phyloP scores from a whole-genome alignment of 257 asterid genomes.

The Lavandula angustifolia region DNA sequence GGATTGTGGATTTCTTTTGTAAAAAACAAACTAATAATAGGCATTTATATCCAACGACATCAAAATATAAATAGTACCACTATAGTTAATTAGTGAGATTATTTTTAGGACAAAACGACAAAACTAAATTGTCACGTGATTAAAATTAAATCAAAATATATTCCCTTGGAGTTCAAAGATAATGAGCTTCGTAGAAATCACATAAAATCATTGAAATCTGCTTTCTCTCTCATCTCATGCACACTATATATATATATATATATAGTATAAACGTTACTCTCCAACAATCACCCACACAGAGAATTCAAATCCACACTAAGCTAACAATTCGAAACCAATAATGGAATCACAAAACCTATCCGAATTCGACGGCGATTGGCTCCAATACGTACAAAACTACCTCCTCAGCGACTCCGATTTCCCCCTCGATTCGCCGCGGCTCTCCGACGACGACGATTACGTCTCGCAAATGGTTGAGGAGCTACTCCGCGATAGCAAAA shows the following conservation, averaged over 20 bases:
- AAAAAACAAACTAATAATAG: too few relatives aligned
- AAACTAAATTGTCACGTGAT: background rate
- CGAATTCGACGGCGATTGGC: conserved; percentile 21
- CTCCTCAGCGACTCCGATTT: conserved; percentile 32
- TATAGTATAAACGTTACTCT: background rate
- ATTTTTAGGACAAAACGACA: background rate
- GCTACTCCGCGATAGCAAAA: background rate
- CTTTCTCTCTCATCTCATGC: background rate
- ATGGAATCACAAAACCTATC: conserved; percentile 30
- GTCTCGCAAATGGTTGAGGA: conserved; percentile 33
- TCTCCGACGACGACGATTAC: conserved; percentile 3
- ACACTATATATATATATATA: background rate
- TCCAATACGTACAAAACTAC: conserved; percentile 27
- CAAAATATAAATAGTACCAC: too few relatives aligned
- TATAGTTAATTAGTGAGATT: too few relatives aligned
- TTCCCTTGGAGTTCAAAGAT: background rate
- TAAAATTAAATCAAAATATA: background rate
- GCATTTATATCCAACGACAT: too few relatives aligned
- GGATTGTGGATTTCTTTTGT: too few relatives aligned
- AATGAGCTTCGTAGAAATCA: background rate
- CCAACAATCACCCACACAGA: background rate
- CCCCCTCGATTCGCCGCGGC: background rate
- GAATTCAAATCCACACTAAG: background rate
- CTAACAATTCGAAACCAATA: background rate
- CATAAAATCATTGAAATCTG: background rate